Conservation (phyloP, 176 grass and related monocot species). For the Aegilops sharonensis region DNA sequence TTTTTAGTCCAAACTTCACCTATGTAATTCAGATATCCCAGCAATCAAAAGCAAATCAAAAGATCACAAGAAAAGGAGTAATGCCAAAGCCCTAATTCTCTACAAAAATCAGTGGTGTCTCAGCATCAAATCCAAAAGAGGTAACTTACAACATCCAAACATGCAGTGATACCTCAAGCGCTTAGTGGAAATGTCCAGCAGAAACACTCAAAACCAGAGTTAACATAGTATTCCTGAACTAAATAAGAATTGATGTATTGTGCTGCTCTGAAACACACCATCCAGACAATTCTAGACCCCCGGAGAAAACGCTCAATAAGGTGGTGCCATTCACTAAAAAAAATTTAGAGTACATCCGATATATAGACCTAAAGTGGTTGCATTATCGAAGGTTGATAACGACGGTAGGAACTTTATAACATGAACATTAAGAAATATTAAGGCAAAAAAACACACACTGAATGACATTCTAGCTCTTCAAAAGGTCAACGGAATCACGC, state of each 20-base stretch:
- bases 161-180: neutral
- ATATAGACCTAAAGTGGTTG: neutral
- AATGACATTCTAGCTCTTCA: neutral
- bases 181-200: neutral
- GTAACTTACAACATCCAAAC: neutral
- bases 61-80: neutral
- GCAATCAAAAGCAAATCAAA: neutral
- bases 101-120: neutral
- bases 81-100: neutral
- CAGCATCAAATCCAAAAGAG: neutral
- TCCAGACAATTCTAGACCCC: neutral
- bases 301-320: neutral
- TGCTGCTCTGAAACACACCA: neutral
- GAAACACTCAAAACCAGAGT: neutral
- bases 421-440: neutral
- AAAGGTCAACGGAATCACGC: fast-evolving
- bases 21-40: neutral
- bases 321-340: neutral
- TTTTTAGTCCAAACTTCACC: neutral
- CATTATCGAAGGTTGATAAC: no score
- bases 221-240: neutral
- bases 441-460: neutral
- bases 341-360: neutral
- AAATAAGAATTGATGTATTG: neutral
- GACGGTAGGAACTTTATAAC: neutral